These are phyloP conservation scores for Diaporthe longicolla DNA, from an alignment of 2,329 filamentous ascomycete genomes.

Conservation along the genomic window DNA sequence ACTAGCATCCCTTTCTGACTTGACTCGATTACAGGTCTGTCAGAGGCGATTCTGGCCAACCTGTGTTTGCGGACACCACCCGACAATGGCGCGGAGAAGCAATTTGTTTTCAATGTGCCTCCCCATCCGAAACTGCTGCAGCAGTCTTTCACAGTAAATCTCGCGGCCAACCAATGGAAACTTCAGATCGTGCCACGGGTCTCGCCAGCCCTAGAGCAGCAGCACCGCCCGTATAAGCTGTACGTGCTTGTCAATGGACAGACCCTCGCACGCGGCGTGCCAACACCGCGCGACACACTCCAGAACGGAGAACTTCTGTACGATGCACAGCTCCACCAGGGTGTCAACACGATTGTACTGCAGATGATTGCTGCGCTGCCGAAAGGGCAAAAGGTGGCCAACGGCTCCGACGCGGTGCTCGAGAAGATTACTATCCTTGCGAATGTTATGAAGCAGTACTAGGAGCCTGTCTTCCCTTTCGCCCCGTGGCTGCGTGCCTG, in stretches of 20 bases:
- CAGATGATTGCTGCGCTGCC: conserved; percentile 81
- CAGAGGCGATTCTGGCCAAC: conserved; percentile 76
- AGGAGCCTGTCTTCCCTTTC: conserved; percentile 38
- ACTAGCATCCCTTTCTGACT: conserved; percentile 45
- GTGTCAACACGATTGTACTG: conserved; percentile 83
- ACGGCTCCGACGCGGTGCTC: conserved; percentile 77
- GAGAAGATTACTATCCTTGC: conserved; percentile 85
- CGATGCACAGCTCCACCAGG: conserved; percentile 78
- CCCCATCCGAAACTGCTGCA: conserved; percentile 77
- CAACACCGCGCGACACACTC: conserved; percentile 68
- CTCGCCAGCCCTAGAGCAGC: conserved; percentile 70
- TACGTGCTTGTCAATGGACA: conserved; percentile 80
- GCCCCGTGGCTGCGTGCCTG: neutral
- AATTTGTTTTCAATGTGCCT: conserved; percentile 74
- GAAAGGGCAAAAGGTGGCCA: conserved; percentile 68
- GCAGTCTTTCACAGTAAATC: conserved; percentile 79
- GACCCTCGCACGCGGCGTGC: conserved; percentile 65
- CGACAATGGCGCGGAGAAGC: conserved; percentile 71
- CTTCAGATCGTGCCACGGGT: conserved; percentile 80
- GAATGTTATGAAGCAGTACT: conserved; percentile 71
- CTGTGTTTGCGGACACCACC: conserved; percentile 79
- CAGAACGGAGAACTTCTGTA: conserved; percentile 76
- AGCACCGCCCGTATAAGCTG: conserved; percentile 79
- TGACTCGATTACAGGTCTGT: conserved; percentile 57
- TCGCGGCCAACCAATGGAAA: conserved; percentile 77